Evolutionary conservation across 345 rosid species (phyloP), one percentile per base, ranked within the genome.

Genomic region (Aquilaria sinensis): DNA sequence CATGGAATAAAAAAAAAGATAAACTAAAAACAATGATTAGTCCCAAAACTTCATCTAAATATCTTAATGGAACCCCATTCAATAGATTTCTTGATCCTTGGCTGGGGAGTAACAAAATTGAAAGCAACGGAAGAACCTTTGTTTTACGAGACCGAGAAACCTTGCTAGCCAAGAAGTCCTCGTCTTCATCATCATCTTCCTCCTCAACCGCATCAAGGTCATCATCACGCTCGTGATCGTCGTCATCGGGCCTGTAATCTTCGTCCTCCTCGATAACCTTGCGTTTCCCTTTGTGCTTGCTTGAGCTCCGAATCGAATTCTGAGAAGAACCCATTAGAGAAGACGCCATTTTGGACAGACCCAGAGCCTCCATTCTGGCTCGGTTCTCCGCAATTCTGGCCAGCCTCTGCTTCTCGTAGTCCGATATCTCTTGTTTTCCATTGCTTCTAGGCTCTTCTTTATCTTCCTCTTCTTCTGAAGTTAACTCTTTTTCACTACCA

Each of bases 351-450:
- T 76, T 84, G 37, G 64, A 65, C 54, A 92, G 78, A 63, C 98
- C 96, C 61, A 89, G 63, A 52, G 96, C 96, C 73, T 81, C 94
- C 88, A 90, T 81, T 68, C 87, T 80, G 30, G 86, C 88, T 71
- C 70, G 78, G 79, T 92, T 87, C 84, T 82, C 91, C 11, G 88
- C 88, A 55, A 89, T 92, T 75, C 92, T 92, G 30, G 80, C 58
- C 1, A 86, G 65, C 66, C 95, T 82, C 83, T 70, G 84, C 65
- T 81, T 82, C 83, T 89, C 95, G 56, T 87, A 83, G 55, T 78
- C 86, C 47, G 88, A 71, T 3, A 76, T 73, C 10, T 53, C 75
- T 60, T 71, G 69, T 23, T 56, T 34, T 10, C 31, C 57, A 9
- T 56, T 56, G 51, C 58, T 8, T 4, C 10, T 48, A 13, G 61